Evolutionary conservation across 2,329 filamentous ascomycete genomes (phyloP).

Genomic region (Fusarium stilboides): DNA sequence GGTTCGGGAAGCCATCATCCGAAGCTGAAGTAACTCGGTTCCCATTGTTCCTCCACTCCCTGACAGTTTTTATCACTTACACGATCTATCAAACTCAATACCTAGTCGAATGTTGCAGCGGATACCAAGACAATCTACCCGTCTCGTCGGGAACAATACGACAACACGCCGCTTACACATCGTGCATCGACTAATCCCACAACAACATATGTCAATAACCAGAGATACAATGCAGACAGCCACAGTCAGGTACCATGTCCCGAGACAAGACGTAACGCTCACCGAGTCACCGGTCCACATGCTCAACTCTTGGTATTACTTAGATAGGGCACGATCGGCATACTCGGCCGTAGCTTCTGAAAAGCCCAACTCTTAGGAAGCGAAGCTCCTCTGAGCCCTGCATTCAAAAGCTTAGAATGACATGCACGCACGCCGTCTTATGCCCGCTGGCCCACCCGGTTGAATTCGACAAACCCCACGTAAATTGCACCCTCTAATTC

Average conservation of each 20-base stretch:
- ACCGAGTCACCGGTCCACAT: conserved; percentile 41
- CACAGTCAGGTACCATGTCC: conserved; percentile 8
- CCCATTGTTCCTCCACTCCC: conserved; percentile 15
- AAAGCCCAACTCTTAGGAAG: conserved; percentile 21
- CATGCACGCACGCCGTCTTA: conserved; percentile 36
- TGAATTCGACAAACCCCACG: conserved; percentile 27
- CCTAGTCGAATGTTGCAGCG: not conserved
- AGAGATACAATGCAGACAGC: no score
- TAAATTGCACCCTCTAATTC: conserved; percentile 7
- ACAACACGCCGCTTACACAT: conserved; percentile 13
- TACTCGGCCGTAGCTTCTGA: conserved; percentile 17
- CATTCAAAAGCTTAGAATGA: conserved; percentile 35
- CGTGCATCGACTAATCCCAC: not conserved
- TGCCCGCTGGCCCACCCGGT: conserved; percentile 29
- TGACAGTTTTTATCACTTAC: conserved; percentile 5
- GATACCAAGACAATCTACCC: not conserved
- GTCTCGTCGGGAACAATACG: conserved; percentile 20
- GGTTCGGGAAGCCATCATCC: conserved; percentile 23
- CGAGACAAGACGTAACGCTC: conserved; percentile 26
- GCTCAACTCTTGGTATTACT: conserved; percentile 30
- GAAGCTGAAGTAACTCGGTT: conserved; percentile 13
- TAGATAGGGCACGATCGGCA: conserved; percentile 43
- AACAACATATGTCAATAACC: no score
- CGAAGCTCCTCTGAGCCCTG: conserved; percentile 12
- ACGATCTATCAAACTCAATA: not conserved